Conservation (phyloP, 176 grass and related monocot genomes). For the Triticum turgidum region DNA sequence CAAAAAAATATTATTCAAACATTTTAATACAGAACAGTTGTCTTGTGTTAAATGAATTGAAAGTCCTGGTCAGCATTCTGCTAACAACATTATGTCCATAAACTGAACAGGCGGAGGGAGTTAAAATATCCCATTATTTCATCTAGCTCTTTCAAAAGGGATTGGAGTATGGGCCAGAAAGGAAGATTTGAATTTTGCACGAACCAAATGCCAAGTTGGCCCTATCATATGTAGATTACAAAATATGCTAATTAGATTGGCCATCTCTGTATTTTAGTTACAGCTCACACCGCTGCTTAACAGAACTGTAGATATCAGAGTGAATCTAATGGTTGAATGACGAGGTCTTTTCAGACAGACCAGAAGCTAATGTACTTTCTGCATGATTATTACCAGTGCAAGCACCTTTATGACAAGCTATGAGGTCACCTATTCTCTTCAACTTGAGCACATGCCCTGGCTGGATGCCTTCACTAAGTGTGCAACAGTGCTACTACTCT, state of each 20-base stretch:
- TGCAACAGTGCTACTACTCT: not conserved
- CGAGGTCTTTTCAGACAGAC: not conserved
- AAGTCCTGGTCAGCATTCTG: not conserved
- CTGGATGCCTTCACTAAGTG: not conserved
- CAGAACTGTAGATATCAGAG: constrained; percentile 14
- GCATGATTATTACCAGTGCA: not conserved
- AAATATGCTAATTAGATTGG: constrained; percentile 25
- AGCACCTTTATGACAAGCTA: constrained; percentile 17
- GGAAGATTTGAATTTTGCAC: constrained; percentile 4
- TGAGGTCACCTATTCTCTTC: not conserved
- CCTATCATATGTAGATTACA: not conserved
- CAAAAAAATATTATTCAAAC: not conserved
- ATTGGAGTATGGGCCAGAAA: not conserved
- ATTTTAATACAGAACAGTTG: not conserved
- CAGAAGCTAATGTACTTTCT: not conserved
- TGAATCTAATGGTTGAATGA: not conserved
- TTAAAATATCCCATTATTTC: not conserved
- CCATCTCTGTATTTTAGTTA: constrained; percentile 4
- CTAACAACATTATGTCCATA: not conserved
- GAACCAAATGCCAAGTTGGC: constrained; percentile 1
- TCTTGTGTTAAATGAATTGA: constrained; percentile 24
- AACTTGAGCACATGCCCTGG: not conserved
- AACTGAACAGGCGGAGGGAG: not conserved
- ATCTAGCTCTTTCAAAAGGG: not conserved
- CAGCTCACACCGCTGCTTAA: not conserved